Evolutionary conservation across 352 stramenopile species (phyloP), one percentile per base, ranked within the genome.

Genomic region (Globisporangium cylindrosporum): DNA sequence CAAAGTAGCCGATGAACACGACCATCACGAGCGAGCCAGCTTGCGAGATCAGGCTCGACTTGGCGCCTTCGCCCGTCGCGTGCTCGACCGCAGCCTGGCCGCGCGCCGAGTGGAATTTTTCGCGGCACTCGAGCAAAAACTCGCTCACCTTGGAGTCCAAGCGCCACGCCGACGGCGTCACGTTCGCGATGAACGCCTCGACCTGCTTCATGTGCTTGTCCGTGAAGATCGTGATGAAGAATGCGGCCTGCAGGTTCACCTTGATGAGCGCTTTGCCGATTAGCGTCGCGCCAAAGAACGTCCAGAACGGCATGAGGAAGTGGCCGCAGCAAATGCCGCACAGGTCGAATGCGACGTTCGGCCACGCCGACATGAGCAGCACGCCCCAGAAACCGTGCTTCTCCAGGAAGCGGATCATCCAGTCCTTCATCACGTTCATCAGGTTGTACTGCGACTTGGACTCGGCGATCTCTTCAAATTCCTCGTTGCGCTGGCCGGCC

Each of bases 301-400:
- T 98, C 90, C 88, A 98, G 71, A 98, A 98, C 27, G 93, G 90
- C 86, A 98, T 97, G 62, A 97, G 78, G 67, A 98, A 97, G 73
- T 98, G 91, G 60, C 94, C 94, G 68, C 94, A 98, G 77, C 90
- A 98, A 67, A 98, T 97, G 57, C 94, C 94, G 70, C 91, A 97
- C 1, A 98, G 80, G 67, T 98, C 94, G 71, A 98, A 98, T 38
- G 93, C 91, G 70, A 97, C 91, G 74, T 98, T 98, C 24, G 94
- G 94, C 81, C 90, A 97, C n/a, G 94, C 91, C 34, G 88, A 94
- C 89, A 98, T 97, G 63, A 98, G 78, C 69, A 98, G 79, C 57
- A 98, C 90, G 20, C 92, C 94, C 76, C 88, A 96, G 74, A 98
- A 98, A 49, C 94, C 94, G 68, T 97, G 88, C 64, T 86, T 90